Percentiles rank a stretch among this genome's conserved stretches.
phyloP scores from a whole-genome alignment of 352 stramenopile species.

The Poterioochromonas sp. region DNA sequence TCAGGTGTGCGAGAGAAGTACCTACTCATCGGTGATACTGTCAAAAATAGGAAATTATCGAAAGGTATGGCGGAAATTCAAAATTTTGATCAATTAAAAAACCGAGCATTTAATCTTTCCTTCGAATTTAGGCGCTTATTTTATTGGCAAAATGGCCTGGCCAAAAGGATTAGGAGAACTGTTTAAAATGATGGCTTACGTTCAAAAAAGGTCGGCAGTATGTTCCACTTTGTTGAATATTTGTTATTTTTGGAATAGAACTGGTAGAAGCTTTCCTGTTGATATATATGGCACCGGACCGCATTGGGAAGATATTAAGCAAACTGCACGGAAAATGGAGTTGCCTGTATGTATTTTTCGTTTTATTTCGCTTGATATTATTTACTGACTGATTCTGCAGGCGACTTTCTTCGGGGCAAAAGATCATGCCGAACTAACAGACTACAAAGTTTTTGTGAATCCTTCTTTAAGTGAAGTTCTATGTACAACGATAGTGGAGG shows the following conservation, averaged over 20 bases:
- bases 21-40: constrained; percentile 51
- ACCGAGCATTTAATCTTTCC: background rate
- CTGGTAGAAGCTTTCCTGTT: constrained; percentile 51
- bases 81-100: background rate
- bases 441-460: constrained; percentile 59
- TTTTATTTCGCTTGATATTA: background rate
- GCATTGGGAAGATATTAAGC: constrained; percentile 51
- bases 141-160: constrained; percentile 67
- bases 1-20: constrained; percentile 56
- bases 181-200: constrained; percentile 6
- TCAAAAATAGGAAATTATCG: constrained; percentile 32
- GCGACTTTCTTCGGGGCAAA: constrained; percentile 55
- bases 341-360: constrained; percentile 2
- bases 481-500: constrained; percentile 65
- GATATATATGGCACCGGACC: constrained; percentile 58
- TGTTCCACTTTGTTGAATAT: constrained; percentile 34
- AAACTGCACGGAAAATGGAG: constrained; percentile 51
- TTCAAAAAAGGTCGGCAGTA: constrained; percentile 3
- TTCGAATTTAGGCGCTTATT: constrained; percentile 51
- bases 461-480: constrained; percentile 61
- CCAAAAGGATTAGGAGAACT: constrained; percentile 55
- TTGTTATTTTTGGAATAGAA: constrained; percentile 39
- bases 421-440: constrained; percentile 45
- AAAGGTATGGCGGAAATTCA: background rate
- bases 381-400: constrained; percentile 36